These are phyloP conservation scores for Pseudodiploospora longispora DNA, from an alignment of 2,329 filamentous ascomycete species.

Conservation along the genomic window DNA sequence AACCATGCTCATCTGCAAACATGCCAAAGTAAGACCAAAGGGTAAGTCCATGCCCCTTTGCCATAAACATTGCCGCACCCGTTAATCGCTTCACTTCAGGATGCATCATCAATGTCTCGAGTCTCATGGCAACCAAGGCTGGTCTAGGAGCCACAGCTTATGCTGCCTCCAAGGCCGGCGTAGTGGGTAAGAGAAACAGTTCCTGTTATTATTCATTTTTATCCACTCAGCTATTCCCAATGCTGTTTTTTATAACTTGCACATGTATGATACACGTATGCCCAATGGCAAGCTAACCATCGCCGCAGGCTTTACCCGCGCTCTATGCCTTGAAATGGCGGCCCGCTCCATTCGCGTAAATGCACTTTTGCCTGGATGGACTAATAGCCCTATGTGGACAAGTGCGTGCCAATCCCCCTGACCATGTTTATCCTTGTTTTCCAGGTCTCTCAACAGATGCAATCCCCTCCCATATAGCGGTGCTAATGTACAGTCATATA, in stretches of 20 bases:
- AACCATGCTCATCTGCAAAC: constrained; percentile 55
- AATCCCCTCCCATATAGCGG: constrained; percentile 5
- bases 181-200: constrained; percentile 48
- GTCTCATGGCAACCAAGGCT: constrained; percentile 61
- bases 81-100: constrained; percentile 25
- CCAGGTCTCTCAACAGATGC: constrained; percentile 3
- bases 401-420: constrained; percentile 38
- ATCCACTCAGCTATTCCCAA: neutral
- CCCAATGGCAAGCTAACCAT: constrained; percentile 3
- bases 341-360: constrained; percentile 63
- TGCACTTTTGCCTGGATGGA: constrained; percentile 74
- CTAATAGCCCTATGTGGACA: constrained; percentile 71
- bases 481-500: constrained; percentile 32
- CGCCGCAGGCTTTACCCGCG: constrained; percentile 55
- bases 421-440: constrained; percentile 4
- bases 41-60: constrained; percentile 15
- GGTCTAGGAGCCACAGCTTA: constrained; percentile 66
- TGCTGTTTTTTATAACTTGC: neutral
- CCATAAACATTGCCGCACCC: neutral
- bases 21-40: constrained; percentile 25
- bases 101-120: constrained; percentile 77
- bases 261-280: constrained; percentile 9
- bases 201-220: constrained; percentile 7
- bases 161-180: constrained; percentile 71
- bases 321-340: constrained; percentile 55